Evolutionary conservation across 1,139 yeast genomes (phyloP), one percentile per base, ranked within the genome.

Genomic region (Yueomyces sp.): DNA sequence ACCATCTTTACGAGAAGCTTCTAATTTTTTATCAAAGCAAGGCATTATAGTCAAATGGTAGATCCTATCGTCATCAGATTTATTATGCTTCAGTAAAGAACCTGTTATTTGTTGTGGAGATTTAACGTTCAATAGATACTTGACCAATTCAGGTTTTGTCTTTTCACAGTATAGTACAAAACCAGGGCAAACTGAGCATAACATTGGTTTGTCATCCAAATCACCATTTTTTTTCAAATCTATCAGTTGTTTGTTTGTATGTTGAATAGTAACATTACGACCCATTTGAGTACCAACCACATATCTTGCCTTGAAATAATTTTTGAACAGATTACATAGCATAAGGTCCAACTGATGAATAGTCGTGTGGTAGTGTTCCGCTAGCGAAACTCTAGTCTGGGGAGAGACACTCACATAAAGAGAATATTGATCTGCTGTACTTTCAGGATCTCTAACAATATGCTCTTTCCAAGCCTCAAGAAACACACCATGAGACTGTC

Each of bases 81-180:
- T 33, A 2, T 41, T 35, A 60, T 62, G 32, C 59, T 89, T 87
- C 42, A 89, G 62, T 38, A 89, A 55, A 29, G 78, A 67, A 0
- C 97, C 97, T 0, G 96, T 86, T 43, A 91, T 81, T 59, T 86
- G 96, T 63, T 91, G 97, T 2, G 98, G 93, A 1, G 95, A 84
- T 55, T 86, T 85, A 41, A 83, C 81, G 32, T 71, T 70, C 27
- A 81, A 69, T 42, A 81, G 53, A 47, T 65, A 63, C 0, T 89
- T 82, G 28, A 87, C 65, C 26, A 91, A 68, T 48, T 83, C 79
- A 0, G 95, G 94, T 60, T 91, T 96, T 0, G 96, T 89, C 67
- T 91, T 91, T 56, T 91, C 98, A 0, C 91, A 95, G 56, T 91
- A 91, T 35, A 93, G 70, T 0, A 93, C 94, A 89, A 96, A 91